These are phyloP conservation scores for Cucurbita argyrosperma DNA, from an alignment of 306 rosid genomes.

Conservation along the genomic window DNA sequence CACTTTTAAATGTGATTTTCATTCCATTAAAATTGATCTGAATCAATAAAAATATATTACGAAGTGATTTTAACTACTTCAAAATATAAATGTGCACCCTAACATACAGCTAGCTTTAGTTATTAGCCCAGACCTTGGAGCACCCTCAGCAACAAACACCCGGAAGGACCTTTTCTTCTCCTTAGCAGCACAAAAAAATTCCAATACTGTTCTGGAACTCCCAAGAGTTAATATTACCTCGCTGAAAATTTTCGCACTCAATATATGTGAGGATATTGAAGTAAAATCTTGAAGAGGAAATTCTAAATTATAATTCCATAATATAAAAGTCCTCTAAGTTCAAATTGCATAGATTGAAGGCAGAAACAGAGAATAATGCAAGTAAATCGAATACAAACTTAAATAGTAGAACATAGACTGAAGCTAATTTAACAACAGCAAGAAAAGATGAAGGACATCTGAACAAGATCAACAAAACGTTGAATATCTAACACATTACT, in stretches of 20 bases:
- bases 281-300: not conserved
- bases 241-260: conserved; percentile 30
- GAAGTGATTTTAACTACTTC: not conserved
- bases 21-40: no score
- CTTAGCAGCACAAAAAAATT: conserved; percentile 89
- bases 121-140: conserved; percentile 68
- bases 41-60: not conserved
- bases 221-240: conserved; percentile 96
- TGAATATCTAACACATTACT: not conserved
- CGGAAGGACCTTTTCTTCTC: conserved; percentile 91
- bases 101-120: conserved; percentile 5
- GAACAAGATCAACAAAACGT: not conserved
- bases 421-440: not conserved
- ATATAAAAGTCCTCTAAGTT: not conserved
- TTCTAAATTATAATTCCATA: not conserved
- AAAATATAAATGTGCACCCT: not conserved
- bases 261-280: conserved; percentile 8
- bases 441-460: not conserved
- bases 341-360: not conserved
- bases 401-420: not conserved
- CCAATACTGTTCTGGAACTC: conserved; percentile 92
- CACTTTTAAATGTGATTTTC: not conserved
- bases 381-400: not conserved
- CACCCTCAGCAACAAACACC: conserved; percentile 91
- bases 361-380: not conserved